These are phyloP conservation scores for Stevia rebaudiana DNA, from an alignment of 140 eudicot species.

Conservation along the genomic window DNA sequence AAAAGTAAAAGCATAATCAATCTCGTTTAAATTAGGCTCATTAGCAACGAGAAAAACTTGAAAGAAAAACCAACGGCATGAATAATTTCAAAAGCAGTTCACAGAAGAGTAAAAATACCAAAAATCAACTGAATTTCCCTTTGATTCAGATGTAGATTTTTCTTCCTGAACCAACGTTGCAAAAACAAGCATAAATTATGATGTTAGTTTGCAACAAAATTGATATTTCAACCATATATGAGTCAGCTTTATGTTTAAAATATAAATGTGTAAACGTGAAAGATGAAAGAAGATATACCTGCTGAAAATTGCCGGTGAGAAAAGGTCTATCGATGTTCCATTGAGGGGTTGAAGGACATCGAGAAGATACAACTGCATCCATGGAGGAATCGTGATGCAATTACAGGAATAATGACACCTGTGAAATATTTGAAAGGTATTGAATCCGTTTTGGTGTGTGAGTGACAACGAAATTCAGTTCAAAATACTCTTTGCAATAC, in stretches of 20 bases:
- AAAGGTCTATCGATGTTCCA: slow-evolving; percentile 75
- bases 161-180: slow-evolving; percentile 38
- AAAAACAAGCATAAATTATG: slow-evolving; percentile 6
- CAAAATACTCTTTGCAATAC: not conserved
- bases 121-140: slow-evolving; percentile 43
- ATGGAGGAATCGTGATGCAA: slow-evolving; percentile 8
- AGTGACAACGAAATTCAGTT: slow-evolving; percentile 1
- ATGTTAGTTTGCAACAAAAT: not conserved
- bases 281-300: slow-evolving; percentile 31
- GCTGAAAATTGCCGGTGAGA: slow-evolving; percentile 68
- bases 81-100: not conserved
- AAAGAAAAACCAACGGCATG: too few species aligned
- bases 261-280: not conserved
- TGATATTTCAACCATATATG: too few species aligned
- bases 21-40: not conserved
- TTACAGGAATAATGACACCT: not conserved
- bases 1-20: not conserved
- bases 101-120: slow-evolving; percentile 24
- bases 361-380: slow-evolving; percentile 32
- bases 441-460: slow-evolving; percentile 4
- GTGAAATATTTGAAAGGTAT: not conserved
- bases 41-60: too few species aligned
- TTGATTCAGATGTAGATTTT: slow-evolving; percentile 37
- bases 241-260: too few species aligned
- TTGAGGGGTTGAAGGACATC: slow-evolving; percentile 47